Percentiles rank a stretch among this genome's conserved stretches.
Conservation (phyloP, 2,329 filamentous ascomycete genomes). For the Mollisia scopiformis region DNA sequence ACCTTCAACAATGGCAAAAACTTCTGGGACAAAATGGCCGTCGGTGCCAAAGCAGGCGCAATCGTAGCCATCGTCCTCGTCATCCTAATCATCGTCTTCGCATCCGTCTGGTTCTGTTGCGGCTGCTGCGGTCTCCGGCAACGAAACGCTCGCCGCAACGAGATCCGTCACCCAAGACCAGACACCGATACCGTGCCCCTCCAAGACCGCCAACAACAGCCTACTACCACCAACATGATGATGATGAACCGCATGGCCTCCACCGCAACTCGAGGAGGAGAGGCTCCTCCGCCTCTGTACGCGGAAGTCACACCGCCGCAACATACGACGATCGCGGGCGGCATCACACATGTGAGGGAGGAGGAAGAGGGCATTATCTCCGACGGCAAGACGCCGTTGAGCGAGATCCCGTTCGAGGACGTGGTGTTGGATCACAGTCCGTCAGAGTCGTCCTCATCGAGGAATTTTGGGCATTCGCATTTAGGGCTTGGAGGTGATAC, state of each 20-base stretch:
- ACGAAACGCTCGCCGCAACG: slow-evolving; percentile 2
- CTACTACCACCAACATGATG: slow-evolving; percentile 5
- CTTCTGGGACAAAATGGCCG: slow-evolving; percentile 8
- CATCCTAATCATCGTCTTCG: slow-evolving; percentile 13
- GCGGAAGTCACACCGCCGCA: slow-evolving; percentile 25
- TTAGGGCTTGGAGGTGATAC: slow-evolving; percentile 27
- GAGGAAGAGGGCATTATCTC: slow-evolving; percentile 29
- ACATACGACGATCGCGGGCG: slow-evolving; percentile 24
- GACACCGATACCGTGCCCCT: neutral
- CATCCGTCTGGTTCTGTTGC: slow-evolving; percentile 26
- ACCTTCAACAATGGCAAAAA: neutral
- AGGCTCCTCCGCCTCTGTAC: slow-evolving; percentile 27
- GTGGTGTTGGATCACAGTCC: slow-evolving; percentile 25
- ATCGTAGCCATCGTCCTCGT: slow-evolving; percentile 11
- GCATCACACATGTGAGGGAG: slow-evolving; percentile 18
- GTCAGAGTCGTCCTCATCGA: slow-evolving; percentile 21
- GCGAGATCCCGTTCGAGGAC: slow-evolving; percentile 35
- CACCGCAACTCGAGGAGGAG: neutral
- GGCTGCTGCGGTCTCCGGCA: slow-evolving; percentile 25
- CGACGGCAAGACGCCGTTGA: slow-evolving; percentile 34
- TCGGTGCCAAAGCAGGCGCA: slow-evolving; percentile 16
- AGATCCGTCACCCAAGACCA: neutral
- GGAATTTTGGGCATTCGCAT: slow-evolving; percentile 23
- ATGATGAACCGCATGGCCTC: neutral
- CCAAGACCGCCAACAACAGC: slow-evolving; percentile 6